phyloP scores from a whole-genome alignment of 768 basidiomycete species.

The Pisolithus microcarpus region DNA sequence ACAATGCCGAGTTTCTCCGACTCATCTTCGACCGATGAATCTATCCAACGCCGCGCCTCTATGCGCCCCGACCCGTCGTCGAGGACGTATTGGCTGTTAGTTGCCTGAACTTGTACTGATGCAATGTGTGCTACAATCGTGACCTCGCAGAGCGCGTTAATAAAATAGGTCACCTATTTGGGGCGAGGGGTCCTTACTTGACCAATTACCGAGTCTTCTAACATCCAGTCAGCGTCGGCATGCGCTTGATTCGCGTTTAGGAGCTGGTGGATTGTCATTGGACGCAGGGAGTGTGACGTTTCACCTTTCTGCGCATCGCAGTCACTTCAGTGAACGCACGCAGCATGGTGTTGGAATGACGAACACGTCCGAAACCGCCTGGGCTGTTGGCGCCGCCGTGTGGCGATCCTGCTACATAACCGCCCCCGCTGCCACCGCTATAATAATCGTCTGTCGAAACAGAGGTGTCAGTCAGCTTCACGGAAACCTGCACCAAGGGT shows the following conservation, averaged over 20 bases:
- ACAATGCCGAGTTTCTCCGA: slow-evolving; percentile 41
- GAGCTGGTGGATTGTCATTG: slow-evolving; percentile 74
- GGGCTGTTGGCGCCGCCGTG: slow-evolving; percentile 56
- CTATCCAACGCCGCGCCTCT: slow-evolving; percentile 80
- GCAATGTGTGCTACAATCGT: slow-evolving; percentile 70
- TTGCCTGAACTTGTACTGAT: slow-evolving; percentile 61
- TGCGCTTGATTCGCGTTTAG: slow-evolving; percentile 73
- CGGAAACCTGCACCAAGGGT: neutral
- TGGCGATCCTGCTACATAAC: slow-evolving; percentile 56
- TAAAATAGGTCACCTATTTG: neutral
- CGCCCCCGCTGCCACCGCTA: slow-evolving; percentile 40
- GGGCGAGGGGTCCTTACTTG: slow-evolving; percentile 43
- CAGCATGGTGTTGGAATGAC: slow-evolving; percentile 4
- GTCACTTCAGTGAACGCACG: neutral
- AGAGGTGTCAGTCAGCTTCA: neutral
- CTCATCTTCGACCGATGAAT: slow-evolving; percentile 53
- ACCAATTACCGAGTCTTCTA: slow-evolving; percentile 75
- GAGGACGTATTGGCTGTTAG: slow-evolving; percentile 71
- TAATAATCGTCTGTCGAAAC: slow-evolving; percentile 30
- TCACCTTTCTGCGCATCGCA: slow-evolving; percentile 27
- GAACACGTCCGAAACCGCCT: slow-evolving; percentile 42
- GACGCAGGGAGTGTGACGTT: slow-evolving; percentile 49
- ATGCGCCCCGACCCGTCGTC: slow-evolving; percentile 83
- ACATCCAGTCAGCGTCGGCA: slow-evolving; percentile 79
- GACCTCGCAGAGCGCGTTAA: slow-evolving; percentile 37